These are phyloP conservation scores for Didymella arachidicola DNA, from an alignment of 2,329 filamentous ascomycete species.

Conservation along the genomic window DNA sequence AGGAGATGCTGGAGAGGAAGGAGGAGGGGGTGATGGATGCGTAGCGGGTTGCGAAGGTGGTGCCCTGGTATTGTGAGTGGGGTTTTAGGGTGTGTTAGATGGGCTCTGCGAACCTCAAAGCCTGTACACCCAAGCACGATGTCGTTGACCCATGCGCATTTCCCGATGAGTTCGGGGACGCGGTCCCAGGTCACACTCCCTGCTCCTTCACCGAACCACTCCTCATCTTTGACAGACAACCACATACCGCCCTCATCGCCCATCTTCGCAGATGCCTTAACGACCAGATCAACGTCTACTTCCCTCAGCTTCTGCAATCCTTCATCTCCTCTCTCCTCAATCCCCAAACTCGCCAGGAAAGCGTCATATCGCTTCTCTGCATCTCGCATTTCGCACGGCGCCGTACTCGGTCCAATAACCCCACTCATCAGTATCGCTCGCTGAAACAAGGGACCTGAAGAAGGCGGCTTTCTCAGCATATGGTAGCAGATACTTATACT, in stretches of 20 bases:
- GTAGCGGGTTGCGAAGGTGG: neutral
- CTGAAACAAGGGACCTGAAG: constrained; percentile 28
- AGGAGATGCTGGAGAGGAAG: constrained; percentile 36
- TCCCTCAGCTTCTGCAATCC: constrained; percentile 20
- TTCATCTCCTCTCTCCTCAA: constrained; percentile 23
- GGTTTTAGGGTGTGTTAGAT: neutral
- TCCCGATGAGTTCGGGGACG: constrained; percentile 23
- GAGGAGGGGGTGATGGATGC: constrained; percentile 21
- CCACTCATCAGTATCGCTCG: constrained; percentile 36
- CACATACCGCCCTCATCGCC: constrained; percentile 19
- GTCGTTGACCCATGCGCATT: constrained; percentile 53
- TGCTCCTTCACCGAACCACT: constrained; percentile 26
- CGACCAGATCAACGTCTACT: neutral
- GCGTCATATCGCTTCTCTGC: constrained; percentile 22
- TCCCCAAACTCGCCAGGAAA: constrained; percentile 33
- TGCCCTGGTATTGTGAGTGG: constrained; percentile 5
- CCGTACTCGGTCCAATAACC: constrained; percentile 23
- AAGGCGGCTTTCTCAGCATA: constrained; percentile 28
- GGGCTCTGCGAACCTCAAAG: neutral
- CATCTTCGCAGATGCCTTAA: constrained; percentile 6
- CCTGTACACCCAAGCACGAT: constrained; percentile 56
- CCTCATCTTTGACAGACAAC: constrained; percentile 22
- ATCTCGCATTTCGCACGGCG: constrained; percentile 17
- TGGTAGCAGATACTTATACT: constrained; percentile 31
- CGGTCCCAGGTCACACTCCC: constrained; percentile 31